Percentiles rank a stretch among this genome's conserved stretches.
Conservation (phyloP, 306 rosid species). For the Oemleria cerasiformis region DNA sequence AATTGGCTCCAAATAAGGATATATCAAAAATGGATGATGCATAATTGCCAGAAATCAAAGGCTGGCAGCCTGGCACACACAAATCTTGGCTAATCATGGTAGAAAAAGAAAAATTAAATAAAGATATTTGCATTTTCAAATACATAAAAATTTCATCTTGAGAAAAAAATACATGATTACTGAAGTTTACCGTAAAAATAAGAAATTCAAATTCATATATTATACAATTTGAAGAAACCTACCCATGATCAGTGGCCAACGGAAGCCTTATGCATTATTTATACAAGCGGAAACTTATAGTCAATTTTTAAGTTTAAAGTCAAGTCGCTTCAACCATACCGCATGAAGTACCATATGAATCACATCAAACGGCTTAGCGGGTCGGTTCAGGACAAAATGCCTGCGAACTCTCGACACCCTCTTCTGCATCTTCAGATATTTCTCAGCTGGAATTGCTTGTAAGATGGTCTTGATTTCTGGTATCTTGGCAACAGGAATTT, state of each 20-base stretch:
- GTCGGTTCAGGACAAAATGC: slow-evolving; percentile 65
- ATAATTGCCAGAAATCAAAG: too few relatives aligned
- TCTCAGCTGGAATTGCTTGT: slow-evolving; percentile 31
- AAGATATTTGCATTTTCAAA: neutral
- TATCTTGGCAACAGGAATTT: slow-evolving; percentile 45
- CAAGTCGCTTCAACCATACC: slow-evolving; percentile 60
- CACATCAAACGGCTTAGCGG: slow-evolving; percentile 64
- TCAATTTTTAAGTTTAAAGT: slow-evolving; percentile 31
- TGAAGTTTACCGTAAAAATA: neutral
- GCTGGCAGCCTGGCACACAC: too few relatives aligned
- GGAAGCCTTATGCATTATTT: too few relatives aligned
- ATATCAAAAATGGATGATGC: too few relatives aligned
- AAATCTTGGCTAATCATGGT: neutral
- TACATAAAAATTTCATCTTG: too few relatives aligned
- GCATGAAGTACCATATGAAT: slow-evolving; percentile 80
- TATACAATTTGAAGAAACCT: too few relatives aligned
- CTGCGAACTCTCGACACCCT: slow-evolving; percentile 40
- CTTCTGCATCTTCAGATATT: slow-evolving; percentile 44
- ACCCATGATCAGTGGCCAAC: too few relatives aligned
- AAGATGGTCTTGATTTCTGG: slow-evolving; percentile 54
- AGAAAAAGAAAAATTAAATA: neutral
- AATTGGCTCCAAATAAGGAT: too few relatives aligned
- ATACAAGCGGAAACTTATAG: too few relatives aligned
- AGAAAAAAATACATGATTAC: too few relatives aligned
- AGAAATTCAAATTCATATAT: neutral